A percentile compares a stretch with the other conserved stretches of the same genome.
phyloP scores from a whole-genome alignment of 1,139 yeast genomes.

The Sugiyamaella neomexicana region DNA sequence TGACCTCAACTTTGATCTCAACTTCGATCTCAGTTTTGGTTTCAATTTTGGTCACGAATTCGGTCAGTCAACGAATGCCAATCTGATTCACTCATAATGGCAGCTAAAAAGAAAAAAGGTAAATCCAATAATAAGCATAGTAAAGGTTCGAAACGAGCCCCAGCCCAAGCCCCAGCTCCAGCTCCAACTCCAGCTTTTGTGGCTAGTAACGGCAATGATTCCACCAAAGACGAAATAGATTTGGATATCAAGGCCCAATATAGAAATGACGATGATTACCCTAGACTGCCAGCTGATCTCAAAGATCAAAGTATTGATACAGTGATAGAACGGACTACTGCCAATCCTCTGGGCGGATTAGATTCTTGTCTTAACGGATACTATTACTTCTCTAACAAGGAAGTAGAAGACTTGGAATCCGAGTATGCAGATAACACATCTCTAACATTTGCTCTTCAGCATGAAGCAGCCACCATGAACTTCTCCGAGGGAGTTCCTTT shows the following conservation, averaged over 20 bases:
- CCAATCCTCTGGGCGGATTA: neutral
- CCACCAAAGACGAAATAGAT: no score
- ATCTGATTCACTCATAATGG: neutral
- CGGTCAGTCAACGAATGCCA: no score
- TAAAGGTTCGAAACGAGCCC: neutral
- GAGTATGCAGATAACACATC: neutral
- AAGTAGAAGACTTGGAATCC: neutral
- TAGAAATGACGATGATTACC: neutral
- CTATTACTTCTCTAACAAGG: neutral
- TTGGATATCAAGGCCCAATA: no score
- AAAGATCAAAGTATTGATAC: neutral
- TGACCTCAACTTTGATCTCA: no score
- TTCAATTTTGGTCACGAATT: no score
- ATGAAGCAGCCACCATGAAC: constrained; percentile 2
- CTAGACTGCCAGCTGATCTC: neutral
- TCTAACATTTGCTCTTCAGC: neutral
- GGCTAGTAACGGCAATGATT: neutral
- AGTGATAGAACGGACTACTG: neutral
- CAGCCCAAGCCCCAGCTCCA: no score
- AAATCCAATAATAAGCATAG: neutral
- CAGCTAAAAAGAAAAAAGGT: constrained; percentile 5
- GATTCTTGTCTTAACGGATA: constrained; percentile 13
- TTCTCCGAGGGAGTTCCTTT: constrained; percentile 4
- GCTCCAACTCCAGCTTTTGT: neutral
- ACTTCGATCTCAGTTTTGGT: no score